Evolutionary conservation across 768 basidiomycete species (phyloP).

Genomic region (Pleurotus cornucopiae): DNA sequence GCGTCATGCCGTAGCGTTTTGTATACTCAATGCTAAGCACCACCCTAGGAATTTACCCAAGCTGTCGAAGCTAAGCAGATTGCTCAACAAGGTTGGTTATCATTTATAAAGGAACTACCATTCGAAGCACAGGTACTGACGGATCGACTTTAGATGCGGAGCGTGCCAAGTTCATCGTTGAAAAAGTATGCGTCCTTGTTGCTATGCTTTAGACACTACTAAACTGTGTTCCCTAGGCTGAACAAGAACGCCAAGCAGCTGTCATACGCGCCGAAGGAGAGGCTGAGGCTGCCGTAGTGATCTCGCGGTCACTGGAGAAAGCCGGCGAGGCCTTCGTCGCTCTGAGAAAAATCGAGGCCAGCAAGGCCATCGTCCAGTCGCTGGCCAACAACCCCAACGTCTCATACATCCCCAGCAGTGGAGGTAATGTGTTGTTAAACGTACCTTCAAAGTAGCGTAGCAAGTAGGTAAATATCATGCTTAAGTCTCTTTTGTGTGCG

Average conservation of each 20-base stretch:
- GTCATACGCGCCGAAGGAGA: conserved; percentile 98
- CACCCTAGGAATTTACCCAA: conserved; percentile 79
- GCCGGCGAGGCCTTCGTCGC: conserved; percentile 96
- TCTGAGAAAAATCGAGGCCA: conserved; percentile 94
- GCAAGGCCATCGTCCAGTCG: conserved; percentile 93
- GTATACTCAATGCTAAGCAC: background rate
- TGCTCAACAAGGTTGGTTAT: conserved; percentile 86
- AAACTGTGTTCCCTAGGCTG: conserved; percentile 56
- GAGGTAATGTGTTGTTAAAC: conserved; percentile 79
- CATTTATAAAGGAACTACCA: background rate
- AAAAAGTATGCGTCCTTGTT: conserved; percentile 59
- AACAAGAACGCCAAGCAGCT: conserved; percentile 98
- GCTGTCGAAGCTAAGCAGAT: conserved; percentile 99
- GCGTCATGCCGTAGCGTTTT: conserved; percentile 13
- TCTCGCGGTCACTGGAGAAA: conserved; percentile 85
- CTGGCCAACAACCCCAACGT: conserved; percentile 78
- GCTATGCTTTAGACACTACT: background rate
- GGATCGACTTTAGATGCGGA: conserved; percentile 71
- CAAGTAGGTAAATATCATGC: conserved; percentile 5
- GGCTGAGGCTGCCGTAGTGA: conserved; percentile 93
- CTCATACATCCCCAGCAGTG: conserved; percentile 81
- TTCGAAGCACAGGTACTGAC: conserved; percentile 2
- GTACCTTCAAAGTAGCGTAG: conserved; percentile 49
- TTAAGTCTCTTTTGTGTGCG: conserved; percentile 4
- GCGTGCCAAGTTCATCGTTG: conserved; percentile 97